Evolutionary conservation across 169 alveolate species (phyloP).

Genomic region (Ichthyophthirius multifiliis): DNA sequence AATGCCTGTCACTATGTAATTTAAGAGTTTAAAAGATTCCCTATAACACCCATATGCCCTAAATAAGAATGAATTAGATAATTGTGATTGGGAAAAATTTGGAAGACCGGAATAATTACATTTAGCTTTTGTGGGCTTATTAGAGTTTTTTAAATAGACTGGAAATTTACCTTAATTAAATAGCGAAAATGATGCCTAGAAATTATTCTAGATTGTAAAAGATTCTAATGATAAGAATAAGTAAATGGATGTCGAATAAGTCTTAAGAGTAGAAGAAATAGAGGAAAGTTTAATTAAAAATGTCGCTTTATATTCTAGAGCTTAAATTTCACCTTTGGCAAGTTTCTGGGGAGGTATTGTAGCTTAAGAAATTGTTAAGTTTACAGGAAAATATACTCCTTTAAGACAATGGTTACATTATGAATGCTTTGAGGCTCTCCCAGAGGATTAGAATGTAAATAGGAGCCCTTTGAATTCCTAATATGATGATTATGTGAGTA

Average conservation of each 20-base stretch:
- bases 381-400: conserved; percentile 98
- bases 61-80: conserved; percentile 64
- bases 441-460: conserved; percentile 59
- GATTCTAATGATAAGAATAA: conserved; percentile 50
- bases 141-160: conserved; percentile 56
- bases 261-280: conserved; percentile 79
- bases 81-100: conserved; percentile 93
- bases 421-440: conserved; percentile 92
- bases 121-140: conserved; percentile 85
- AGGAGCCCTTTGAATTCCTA: conserved; percentile 67
- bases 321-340: conserved; percentile 93
- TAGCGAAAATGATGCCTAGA: conserved; percentile 70
- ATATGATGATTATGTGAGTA: conserved; percentile 92
- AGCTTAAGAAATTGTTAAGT: conserved; percentile 97
- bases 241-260: conserved; percentile 47
- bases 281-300: conserved; percentile 82
- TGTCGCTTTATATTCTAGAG: conserved; percentile 75
- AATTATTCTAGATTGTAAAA: conserved; percentile 62
- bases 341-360: conserved; percentile 98
- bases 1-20: conserved; percentile 83
- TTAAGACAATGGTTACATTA: conserved; percentile 94
- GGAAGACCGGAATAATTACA: conserved; percentile 97
- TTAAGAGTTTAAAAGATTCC: conserved; percentile 81
- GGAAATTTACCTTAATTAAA: conserved; percentile 72
- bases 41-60: conserved; percentile 80